phyloP scores from a whole-genome alignment of 192 early-diverging fungal genomes.

The Podila epigama region DNA sequence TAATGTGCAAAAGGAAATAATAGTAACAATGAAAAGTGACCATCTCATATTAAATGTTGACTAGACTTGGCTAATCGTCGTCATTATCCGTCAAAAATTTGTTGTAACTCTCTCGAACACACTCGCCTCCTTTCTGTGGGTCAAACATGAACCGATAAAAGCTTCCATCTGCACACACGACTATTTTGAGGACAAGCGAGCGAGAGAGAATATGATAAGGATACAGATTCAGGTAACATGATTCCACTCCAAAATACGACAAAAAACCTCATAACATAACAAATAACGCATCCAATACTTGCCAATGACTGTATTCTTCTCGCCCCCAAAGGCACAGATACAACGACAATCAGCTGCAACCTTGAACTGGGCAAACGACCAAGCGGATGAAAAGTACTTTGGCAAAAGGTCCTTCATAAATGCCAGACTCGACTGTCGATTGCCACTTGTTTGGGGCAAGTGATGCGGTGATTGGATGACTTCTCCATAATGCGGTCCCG shows the following conservation, averaged over 20 bases:
- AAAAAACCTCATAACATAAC: not conserved
- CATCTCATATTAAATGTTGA: no score
- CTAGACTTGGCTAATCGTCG: constrained; percentile 19
- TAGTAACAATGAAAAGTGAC: no score
- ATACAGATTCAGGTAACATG: not conserved
- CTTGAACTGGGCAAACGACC: constrained; percentile 91
- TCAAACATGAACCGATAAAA: constrained; percentile 89
- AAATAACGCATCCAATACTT: not conserved
- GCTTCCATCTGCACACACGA: constrained; percentile 88
- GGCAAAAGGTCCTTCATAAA: constrained; percentile 89
- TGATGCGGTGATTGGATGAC: constrained; percentile 39
- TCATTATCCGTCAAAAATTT: constrained; percentile 44
- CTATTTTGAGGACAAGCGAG: constrained; percentile 21
- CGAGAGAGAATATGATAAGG: not conserved
- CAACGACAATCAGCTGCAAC: constrained; percentile 81
- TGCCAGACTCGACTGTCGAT: constrained; percentile 55
- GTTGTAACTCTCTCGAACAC: constrained; percentile 55
- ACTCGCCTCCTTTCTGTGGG: constrained; percentile 74
- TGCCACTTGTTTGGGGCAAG: constrained; percentile 50
- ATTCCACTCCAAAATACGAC: not conserved
- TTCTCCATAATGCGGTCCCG: constrained; percentile 63
- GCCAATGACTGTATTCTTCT: constrained; percentile 79
- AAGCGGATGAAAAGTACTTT: constrained; percentile 94
- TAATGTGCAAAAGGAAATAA: no score
- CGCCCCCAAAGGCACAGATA: constrained; percentile 81